Base-by-base conservation (phyloP, 768 basidiomycete genomes). In the Hygrocybe punicea region DNA sequence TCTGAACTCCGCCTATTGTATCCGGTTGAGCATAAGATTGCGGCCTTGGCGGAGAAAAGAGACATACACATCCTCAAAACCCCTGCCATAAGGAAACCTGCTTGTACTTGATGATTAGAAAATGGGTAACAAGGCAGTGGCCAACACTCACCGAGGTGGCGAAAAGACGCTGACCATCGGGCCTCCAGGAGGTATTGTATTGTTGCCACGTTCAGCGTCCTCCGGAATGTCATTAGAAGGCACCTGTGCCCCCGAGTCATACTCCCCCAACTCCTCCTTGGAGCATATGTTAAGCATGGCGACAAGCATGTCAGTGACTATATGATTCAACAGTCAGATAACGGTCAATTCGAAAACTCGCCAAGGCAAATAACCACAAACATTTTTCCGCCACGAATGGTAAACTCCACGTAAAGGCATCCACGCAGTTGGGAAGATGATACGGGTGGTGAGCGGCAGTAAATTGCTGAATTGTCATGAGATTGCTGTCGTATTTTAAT, bases 381-480 rank as follows among this genome's bases (percentile, higher is more conserved):
- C 96, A 98, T 76, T 99, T 98, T 73, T 95, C 91, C 60, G 95
- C 97, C 5, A 99, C 97, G 67, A 98, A 98, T 1, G 97, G 97
- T 58, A 99, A 73, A 78, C 89, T 91, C 97, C 97, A 99, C 0
- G 97, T 97, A 69, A 99, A 99, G 21, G 95, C 95, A 65, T 98
- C 96, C 95, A 98, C 98, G 67, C 98, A 98, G 72, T 98, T 98
- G 4, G 97, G 97, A 53, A 99, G 76, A 96, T 95, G 98, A 70
- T 98, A 98, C 7, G 88, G 88, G 65, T 97, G 95, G 10, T 95
- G 94, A 1, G 89, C 90, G 71, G 90, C 93, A 73, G 97, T 97
- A 77, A 97, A 98, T 69, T 98, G 96, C 45, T 94, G 84, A 64
- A 98, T 98, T 72, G 97, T 98, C 86, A 98, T 91, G 55, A 96